Base-by-base conservation (phyloP, 1,284 basidiomycete species). In the Porogramme epimiltina region DNA sequence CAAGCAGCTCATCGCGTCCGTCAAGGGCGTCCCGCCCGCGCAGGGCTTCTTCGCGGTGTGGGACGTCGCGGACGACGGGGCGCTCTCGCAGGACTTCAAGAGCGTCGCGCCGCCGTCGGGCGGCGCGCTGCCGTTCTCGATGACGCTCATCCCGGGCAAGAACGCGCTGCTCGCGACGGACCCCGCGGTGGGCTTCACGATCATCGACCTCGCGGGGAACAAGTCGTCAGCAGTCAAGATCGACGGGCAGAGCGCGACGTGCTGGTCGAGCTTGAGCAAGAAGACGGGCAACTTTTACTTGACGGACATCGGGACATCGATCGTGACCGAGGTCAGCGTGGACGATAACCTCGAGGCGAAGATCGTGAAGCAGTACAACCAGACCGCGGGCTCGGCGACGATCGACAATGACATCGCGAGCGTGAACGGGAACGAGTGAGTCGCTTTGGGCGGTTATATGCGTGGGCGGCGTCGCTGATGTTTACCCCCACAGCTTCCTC, bases 231-330 rank as follows among this genome's bases (percentile, higher is more conserved):
- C 65, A n/a, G 65, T 71, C 2, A 54, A 67, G n/a, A 74, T 79
- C 44, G 59, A 64, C 10, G 75, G 74, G 5, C 77, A 79, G 65
- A 59, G 47, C 20, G 78, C 76, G 28, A 76, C 72, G 13, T 80
- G 78, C 67, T 80, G 78, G 79, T 72, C 73, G 20, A 69, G 66
- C 47, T 76, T 74, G 65, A 76, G 74, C 62, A 59, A 59, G 33
- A 69, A 73, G 66, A 79, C 76, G 1, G 75, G 75, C 10, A 78
- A 75, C 66, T 78, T 77, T 67, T 81, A 76, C 64, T 61, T 81
- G 22, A 76, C 71, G 15, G 78, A 81, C 56, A 69, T 77, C 49
- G 70, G 64, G 19, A 77, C 75, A 5, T 61, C 71, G 3, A 64
- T 64, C 15, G 70, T 82, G 45, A 78, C 75, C 0, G 79, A 81